These are phyloP conservation scores for Cercophora sp. DNA, from an alignment of 495 filamentous ascomycete genomes.

Conservation along the genomic window DNA sequence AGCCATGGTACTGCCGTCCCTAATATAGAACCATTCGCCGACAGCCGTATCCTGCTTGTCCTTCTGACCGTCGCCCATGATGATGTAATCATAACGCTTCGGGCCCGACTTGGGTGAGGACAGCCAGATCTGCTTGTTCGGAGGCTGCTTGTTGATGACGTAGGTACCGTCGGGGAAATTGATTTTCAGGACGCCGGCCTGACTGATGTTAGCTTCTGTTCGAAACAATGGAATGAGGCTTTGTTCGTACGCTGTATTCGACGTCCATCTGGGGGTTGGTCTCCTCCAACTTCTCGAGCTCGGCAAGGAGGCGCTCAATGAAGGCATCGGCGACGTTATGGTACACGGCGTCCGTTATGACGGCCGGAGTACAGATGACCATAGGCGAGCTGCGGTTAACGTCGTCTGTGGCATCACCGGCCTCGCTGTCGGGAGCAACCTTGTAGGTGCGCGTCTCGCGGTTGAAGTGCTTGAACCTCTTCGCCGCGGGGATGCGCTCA, in stretches of 20 bases:
- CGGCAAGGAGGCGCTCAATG: constrained; percentile 58
- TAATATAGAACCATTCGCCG: constrained; percentile 80
- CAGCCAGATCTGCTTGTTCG: constrained; percentile 97
- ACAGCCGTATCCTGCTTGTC: constrained; percentile 67
- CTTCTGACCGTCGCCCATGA: constrained; percentile 62
- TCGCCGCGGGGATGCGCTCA: too few relatives aligned
- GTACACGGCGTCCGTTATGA: constrained; percentile 40
- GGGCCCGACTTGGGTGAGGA: constrained; percentile 89
- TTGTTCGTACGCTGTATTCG: constrained; percentile 52
- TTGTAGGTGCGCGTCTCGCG: constrained; percentile 23
- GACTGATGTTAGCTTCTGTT: constrained; percentile 15
- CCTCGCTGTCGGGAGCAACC: constrained; percentile 31
- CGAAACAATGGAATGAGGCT: too few relatives aligned
- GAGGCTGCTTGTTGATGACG: constrained; percentile 95
- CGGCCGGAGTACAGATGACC: constrained; percentile 24
- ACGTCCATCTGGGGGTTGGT: constrained; percentile 62
- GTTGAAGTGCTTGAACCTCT: too few relatives aligned
- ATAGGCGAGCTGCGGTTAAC: too few relatives aligned
- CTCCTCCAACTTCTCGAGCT: constrained; percentile 62
- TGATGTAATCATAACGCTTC: constrained; percentile 85
- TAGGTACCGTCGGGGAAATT: constrained; percentile 66
- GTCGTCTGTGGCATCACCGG: constrained; percentile 18
- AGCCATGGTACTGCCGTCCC: constrained; percentile 71
- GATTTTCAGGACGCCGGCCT: constrained; percentile 84
- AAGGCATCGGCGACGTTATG: constrained; percentile 47